phyloP scores from a whole-genome alignment of 495 filamentous ascomycete species.

The Neurospora terricola region DNA sequence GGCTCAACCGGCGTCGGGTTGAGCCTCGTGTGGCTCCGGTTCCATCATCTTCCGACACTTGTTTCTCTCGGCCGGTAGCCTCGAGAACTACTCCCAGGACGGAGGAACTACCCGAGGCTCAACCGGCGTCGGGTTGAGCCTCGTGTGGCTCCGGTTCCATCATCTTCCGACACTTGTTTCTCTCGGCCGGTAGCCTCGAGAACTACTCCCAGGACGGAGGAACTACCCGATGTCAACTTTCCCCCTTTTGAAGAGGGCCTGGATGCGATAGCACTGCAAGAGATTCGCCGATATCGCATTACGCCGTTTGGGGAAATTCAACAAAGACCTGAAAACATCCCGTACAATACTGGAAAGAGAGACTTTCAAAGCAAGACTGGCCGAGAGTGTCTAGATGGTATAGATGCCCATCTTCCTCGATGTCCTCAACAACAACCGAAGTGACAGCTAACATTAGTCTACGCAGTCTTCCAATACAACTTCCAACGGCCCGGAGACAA shows the following conservation, averaged over 20 bases:
- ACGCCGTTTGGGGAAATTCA: conserved; percentile 59
- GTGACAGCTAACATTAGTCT: not conserved
- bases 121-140: too few relatives aligned
- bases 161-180: conserved; percentile 8
- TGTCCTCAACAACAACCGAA: not conserved
- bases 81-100: conserved; percentile 28
- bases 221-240: conserved; percentile 47
- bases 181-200: conserved; percentile 14
- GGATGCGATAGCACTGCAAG: conserved; percentile 41
- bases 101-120: conserved; percentile 39
- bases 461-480: conserved; percentile 79
- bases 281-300: conserved; percentile 52
- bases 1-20: too few relatives aligned
- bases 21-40: too few relatives aligned
- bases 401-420: not conserved
- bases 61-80: conserved; percentile 15
- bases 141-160: too few relatives aligned
- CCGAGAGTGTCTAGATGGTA: conserved; percentile 82
- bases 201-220: conserved; percentile 38
- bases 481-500: conserved; percentile 64
- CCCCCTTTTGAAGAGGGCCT: conserved; percentile 51
- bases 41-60: too few relatives aligned
- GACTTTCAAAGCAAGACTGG: conserved; percentile 75
- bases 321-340: conserved; percentile 65
- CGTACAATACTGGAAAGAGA: conserved; percentile 91